Conservation (phyloP, 306 rosid species). For the Corylus avellana region DNA sequence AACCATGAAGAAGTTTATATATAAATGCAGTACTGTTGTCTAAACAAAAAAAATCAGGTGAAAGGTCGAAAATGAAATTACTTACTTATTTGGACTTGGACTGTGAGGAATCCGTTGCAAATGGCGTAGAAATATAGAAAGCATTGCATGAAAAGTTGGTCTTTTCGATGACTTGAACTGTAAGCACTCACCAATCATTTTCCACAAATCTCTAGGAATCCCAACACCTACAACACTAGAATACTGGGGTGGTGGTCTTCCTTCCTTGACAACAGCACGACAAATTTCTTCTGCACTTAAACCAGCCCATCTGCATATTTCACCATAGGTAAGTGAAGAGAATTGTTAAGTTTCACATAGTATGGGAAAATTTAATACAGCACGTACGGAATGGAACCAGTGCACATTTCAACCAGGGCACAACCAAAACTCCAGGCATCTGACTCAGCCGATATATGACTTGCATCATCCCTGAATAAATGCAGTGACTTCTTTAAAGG, state of each 20-base stretch:
- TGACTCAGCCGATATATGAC: constrained; percentile 87
- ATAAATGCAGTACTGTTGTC: neutral
- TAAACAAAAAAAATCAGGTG: neutral
- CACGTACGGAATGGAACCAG: constrained; percentile 98
- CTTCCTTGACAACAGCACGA: constrained; percentile 79
- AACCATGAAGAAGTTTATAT: neutral
- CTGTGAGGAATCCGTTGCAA: constrained; percentile 92
- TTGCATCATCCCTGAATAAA: constrained; percentile 92
- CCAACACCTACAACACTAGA: constrained; percentile 99
- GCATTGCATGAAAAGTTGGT: constrained; percentile 84
- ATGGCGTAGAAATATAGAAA: constrained; percentile 87
- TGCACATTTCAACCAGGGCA: constrained; percentile 99
- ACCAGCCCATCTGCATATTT: constrained; percentile 88
- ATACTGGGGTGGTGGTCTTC: constrained; percentile 90
- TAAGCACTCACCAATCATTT: constrained; percentile 98
- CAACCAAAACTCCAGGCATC: constrained; percentile 99
- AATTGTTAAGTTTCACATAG: constrained; percentile 24
- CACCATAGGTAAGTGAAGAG: constrained; percentile 24
- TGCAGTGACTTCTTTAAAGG: constrained; percentile 85
- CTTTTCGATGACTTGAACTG: constrained; percentile 88
- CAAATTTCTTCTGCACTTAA: constrained; percentile 89
- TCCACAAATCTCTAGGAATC: constrained; percentile 96
- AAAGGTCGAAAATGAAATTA: neutral
- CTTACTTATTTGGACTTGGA: constrained; percentile 94
- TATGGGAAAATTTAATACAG: constrained; percentile 34